phyloP scores from a whole-genome alignment of 2,329 filamentous ascomycete genomes.

The Verticillium alfalfae region DNA sequence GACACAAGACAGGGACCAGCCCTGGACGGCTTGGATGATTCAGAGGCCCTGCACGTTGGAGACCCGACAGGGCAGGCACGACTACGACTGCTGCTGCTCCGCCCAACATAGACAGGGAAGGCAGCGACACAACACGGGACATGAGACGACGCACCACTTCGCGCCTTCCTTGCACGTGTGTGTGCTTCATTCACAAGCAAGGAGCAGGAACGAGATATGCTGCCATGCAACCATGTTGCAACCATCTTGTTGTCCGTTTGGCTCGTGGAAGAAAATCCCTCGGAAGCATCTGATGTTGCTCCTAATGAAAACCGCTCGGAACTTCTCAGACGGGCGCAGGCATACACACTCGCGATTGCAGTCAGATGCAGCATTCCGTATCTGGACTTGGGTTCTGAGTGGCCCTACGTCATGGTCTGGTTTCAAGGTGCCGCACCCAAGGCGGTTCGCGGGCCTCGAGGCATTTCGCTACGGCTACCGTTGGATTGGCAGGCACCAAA shows the following conservation, averaged over 20 bases:
- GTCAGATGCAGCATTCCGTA: background rate
- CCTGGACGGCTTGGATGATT: background rate
- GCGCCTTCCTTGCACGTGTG: too few relatives aligned
- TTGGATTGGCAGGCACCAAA: background rate
- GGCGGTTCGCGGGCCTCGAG: background rate
- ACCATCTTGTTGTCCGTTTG: too few relatives aligned
- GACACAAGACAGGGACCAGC: background rate
- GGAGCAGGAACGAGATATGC: too few relatives aligned
- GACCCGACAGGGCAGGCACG: background rate
- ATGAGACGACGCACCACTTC: too few relatives aligned
- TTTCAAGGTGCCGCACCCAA: background rate
- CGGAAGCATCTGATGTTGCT: background rate
- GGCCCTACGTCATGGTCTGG: background rate
- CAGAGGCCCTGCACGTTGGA: background rate
- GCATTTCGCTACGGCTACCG: background rate
- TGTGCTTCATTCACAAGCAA: too few relatives aligned
- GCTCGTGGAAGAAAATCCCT: background rate
- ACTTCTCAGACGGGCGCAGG: too few relatives aligned
- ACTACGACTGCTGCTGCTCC: too few relatives aligned
- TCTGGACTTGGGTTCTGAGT: background rate
- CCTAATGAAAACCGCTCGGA: background rate
- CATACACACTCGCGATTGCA: background rate
- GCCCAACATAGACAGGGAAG: background rate
- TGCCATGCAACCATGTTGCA: too few relatives aligned
- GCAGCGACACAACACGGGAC: background rate